Evolutionary conservation across 805 yeast species (phyloP).

Genomic region (Wickerhamiella allomyrinae): DNA sequence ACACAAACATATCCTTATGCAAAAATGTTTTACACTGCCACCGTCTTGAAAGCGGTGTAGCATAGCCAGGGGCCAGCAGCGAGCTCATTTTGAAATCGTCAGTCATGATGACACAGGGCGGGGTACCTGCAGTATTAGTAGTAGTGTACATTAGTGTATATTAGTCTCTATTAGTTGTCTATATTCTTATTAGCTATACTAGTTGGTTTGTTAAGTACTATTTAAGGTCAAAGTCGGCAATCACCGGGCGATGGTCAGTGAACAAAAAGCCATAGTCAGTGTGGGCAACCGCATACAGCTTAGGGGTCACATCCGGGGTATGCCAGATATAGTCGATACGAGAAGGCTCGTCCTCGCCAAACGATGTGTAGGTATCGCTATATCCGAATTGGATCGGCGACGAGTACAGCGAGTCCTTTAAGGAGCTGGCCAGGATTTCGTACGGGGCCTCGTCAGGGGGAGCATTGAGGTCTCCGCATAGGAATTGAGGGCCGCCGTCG

Average conservation of each 20-base stretch:
- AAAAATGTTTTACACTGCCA: slow-evolving; percentile 87
- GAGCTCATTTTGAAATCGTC: slow-evolving; percentile 38
- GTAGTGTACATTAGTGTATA: no score
- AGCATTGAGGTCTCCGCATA: slow-evolving; percentile 48
- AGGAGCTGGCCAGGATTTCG: slow-evolving; percentile 27
- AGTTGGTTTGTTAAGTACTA: no score
- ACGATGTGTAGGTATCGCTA: slow-evolving; percentile 36
- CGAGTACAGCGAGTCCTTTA: slow-evolving; percentile 28
- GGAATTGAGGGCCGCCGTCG: slow-evolving; percentile 28
- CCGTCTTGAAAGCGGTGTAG: slow-evolving; percentile 71
- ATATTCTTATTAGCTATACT: no score
- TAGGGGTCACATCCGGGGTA: slow-evolving; percentile 14
- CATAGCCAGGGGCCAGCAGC: slow-evolving; percentile 84
- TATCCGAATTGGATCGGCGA: slow-evolving; percentile 29
- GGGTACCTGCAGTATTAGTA: no score
- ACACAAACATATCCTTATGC: slow-evolving; percentile 77
- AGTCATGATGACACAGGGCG: slow-evolving; percentile 4
- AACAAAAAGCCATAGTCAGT: slow-evolving; percentile 4
- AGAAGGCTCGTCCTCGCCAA: slow-evolving; percentile 21
- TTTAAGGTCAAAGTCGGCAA: slow-evolving; percentile 1
- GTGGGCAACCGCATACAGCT: slow-evolving; percentile 12
- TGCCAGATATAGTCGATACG: slow-evolving; percentile 36
- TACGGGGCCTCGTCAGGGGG: slow-evolving; percentile 31
- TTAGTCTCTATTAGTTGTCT: no score
- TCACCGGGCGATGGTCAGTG: slow-evolving; percentile 14